Base-by-base conservation (phyloP, 176 grass and related monocot species). In the Lolium perenne region DNA sequence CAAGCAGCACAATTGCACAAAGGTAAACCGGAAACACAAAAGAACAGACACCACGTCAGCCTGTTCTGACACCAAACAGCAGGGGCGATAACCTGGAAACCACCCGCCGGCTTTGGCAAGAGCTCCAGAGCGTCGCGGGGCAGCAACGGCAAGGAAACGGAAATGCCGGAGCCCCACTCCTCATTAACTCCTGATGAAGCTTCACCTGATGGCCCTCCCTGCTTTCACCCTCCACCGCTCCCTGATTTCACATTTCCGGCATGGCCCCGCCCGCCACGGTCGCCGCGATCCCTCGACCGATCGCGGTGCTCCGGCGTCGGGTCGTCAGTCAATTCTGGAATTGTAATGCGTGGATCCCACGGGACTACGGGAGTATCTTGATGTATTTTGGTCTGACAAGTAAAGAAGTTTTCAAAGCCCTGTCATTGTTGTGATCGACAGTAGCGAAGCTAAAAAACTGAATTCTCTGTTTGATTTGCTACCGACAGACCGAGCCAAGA, bases 151-250 rank as follows among this genome's bases (percentile, higher is more conserved):
- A 22, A 20, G 74, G 25, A 16, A 38, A 8, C 29, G 74, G 48
- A 50, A 50, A 50, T 50, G 48, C 48, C 10, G 48, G 48, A 50
- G 48, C 48, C 48, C 48, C 22, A 18, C 17, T 12, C 10, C 71
- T 54, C 9, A 9, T 25, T 51, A 53, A 54, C 63, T 29, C n/a
- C n/a, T 9, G 29, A 38, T 2, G 2, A 14, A 1, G 22, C 2
- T n/a, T 6, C 51, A 61, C 53, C 53, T 80, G 77, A 61, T 38
- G 10, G 50, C 22, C 56, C 10, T 38, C 26, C 26, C 0, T 20
- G 12, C 65, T 80, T 80, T 86, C 53, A 0, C 13, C 54, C 65
- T 40, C 84, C 85, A 86, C 77, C 55, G 77, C 67, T 53, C 13
- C 1, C 25, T 15, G 85, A 62, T 53, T 10, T 74, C 68, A 40